Evolutionary conservation across 371 early-diverging fungal species (phyloP).

Genomic region (Amoeboaphelidium protococcarum): DNA sequence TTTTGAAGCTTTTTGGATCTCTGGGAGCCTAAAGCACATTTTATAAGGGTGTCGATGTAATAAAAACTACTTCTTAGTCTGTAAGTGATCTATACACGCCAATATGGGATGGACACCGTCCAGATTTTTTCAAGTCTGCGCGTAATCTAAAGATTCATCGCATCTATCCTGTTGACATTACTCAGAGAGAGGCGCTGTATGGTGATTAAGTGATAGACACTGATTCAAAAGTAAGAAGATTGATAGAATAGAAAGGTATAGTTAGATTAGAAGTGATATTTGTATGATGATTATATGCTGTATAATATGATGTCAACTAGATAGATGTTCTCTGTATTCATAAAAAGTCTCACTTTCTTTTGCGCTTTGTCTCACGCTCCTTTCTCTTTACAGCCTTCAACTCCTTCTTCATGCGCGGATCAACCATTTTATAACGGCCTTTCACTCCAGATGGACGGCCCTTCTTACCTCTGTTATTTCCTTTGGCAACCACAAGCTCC

Average conservation of each 20-base stretch:
- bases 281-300: too few species aligned
- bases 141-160: background rate
- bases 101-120: background rate
- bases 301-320: too few species aligned
- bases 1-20: too few species aligned
- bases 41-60: background rate
- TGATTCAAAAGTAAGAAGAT: too few species aligned
- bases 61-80: background rate
- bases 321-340: too few species aligned
- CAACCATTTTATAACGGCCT: slow-evolving; percentile 81
- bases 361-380: slow-evolving; percentile 24
- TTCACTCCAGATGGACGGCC: slow-evolving; percentile 92
- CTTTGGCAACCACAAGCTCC: slow-evolving; percentile 70
- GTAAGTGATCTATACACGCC: background rate
- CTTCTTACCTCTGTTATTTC: slow-evolving; percentile 47
- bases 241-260: too few species aligned
- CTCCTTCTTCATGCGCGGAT: slow-evolving; percentile 77
- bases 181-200: background rate
- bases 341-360: background rate
- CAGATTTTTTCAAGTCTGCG: background rate
- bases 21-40: background rate
- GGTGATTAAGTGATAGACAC: background rate
- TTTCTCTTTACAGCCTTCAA: slow-evolving; percentile 46
- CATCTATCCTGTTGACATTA: background rate
- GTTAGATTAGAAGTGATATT: too few species aligned